These are phyloP conservation scores for Alternaria hordeiaustralica DNA, from an alignment of 2,329 filamentous ascomycete genomes.

Conservation along the genomic window DNA sequence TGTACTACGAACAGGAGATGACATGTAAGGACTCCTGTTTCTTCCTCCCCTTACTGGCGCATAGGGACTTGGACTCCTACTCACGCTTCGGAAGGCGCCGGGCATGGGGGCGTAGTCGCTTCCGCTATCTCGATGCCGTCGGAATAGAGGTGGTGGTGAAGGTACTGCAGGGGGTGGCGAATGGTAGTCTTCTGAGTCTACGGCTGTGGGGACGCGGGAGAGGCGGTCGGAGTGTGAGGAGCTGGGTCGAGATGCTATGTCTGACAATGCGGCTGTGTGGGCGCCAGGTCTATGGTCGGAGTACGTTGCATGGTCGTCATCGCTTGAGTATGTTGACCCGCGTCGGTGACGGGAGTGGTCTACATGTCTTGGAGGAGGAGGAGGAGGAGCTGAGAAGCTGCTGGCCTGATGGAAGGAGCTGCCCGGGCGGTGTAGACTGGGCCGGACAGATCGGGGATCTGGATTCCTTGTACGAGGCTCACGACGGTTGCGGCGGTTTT, in stretches of 20 bases:
- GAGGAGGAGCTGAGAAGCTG: neutral
- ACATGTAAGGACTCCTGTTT: neutral
- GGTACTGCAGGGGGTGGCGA: neutral
- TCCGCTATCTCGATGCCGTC: neutral
- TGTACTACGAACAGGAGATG: neutral
- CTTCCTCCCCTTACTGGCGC: neutral
- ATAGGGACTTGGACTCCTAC: neutral
- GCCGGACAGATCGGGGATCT: neutral
- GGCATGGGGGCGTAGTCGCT: neutral
- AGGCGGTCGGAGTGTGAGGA: neutral
- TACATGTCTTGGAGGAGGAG: neutral
- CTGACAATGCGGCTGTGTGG: neutral
- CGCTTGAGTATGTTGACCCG: neutral
- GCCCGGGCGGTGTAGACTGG: neutral
- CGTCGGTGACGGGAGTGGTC: neutral
- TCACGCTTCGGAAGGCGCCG: neutral
- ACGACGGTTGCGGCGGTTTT: neutral
- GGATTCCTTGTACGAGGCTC: neutral
- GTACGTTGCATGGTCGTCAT: neutral
- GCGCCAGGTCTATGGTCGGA: neutral
- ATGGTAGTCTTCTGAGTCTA: neutral
- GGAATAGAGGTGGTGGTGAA: neutral
- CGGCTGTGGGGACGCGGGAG: neutral
- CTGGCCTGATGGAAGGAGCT: neutral
- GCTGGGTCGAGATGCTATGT: conserved; percentile 5